These are phyloP conservation scores for Cytospora paraplurivora DNA, from an alignment of 2,329 filamentous ascomycete species.

Conservation along the genomic window DNA sequence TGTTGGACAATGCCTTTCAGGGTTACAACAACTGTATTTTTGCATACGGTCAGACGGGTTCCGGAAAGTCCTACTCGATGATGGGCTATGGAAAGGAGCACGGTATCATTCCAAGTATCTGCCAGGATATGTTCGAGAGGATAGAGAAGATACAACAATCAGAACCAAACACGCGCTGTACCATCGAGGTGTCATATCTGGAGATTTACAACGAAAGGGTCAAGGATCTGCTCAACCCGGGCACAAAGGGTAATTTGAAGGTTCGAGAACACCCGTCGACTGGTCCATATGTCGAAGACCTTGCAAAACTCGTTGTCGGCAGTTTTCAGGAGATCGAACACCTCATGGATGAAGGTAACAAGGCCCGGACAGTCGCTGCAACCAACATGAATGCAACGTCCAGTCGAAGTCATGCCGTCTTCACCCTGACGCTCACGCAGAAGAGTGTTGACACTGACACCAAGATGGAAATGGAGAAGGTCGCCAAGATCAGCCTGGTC, in stretches of 20 bases:
- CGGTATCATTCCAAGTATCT: slow-evolving; percentile 95
- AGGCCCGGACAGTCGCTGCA: slow-evolving; percentile 93
- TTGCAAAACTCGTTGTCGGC: slow-evolving; percentile 91
- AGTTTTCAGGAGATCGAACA: slow-evolving; percentile 96
- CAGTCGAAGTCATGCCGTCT: slow-evolving; percentile 96
- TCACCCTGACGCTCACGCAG: slow-evolving; percentile 93
- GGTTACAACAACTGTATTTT: slow-evolving; percentile 99
- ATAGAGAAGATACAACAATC: slow-evolving; percentile 66
- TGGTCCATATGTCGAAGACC: slow-evolving; percentile 95
- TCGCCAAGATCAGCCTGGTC: slow-evolving; percentile 95
- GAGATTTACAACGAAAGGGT: slow-evolving; percentile 99
- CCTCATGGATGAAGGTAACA: slow-evolving; percentile 99
- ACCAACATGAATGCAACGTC: slow-evolving; percentile 99
- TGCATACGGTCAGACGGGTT: slow-evolving; percentile 96
- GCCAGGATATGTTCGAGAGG: slow-evolving; percentile 93
- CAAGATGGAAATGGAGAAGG: slow-evolving; percentile 96
- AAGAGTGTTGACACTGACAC: slow-evolving; percentile 90
- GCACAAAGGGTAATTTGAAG: slow-evolving; percentile 94
- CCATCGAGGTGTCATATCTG: slow-evolving; percentile 96
- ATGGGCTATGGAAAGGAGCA: slow-evolving; percentile 98
- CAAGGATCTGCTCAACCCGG: slow-evolving; percentile 89
- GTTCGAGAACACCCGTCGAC: slow-evolving; percentile 97
- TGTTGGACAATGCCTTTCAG: slow-evolving; percentile 96
- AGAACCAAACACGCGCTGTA: slow-evolving; percentile 80
- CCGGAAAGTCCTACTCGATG: slow-evolving; percentile 99